Evolutionary conservation across 176 grass and related monocot genomes (phyloP), one percentile per base, ranked within the genome.

Genomic region (Pharus latifolius): DNA sequence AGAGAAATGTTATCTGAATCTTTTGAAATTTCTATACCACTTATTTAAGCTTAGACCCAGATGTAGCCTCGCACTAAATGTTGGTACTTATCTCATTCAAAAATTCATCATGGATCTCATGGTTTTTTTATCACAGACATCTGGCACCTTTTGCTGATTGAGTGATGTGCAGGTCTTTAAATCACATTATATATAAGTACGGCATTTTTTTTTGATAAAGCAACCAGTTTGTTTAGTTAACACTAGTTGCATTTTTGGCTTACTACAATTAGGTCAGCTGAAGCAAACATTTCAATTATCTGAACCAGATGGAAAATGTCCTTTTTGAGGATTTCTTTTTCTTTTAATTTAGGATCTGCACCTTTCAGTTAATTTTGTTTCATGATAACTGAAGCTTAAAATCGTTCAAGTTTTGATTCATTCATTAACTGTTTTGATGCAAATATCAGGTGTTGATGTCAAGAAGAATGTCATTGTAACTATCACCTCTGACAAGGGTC

Each of bases 391-490:
- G 53, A 58, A 60, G 25, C 7, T 24, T 16, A 72, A 6, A 56
- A 73, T 72, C 23, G 18, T 41, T 50, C 2, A 44, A 5, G 30
- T 75, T 35, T 16, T 22, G 30, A 26, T 50, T n/a, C 10, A 11
- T 10, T 63, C 33, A 15, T 44, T 72, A 46, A 76, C 24, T 30
- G 45, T 29, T 63, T 60, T 80, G 54, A 49, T 51, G 40, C 18
- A 69, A 71, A 80, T 30, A 56, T 38, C 77, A 97, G 94, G 84
- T 67, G 86, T 92, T 20, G 81, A 97, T 32, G 89, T 97, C 56
- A 92, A 97, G 89, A 92, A 97, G 70, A 97, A 87, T 85, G 86
- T 97, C 56, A 92, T 97, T 67, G 74, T 97, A 44, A 54, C 78
- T 59, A 79, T 97, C 72, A 85, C 89, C 24, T 92, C 94, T 69